Evolutionary conservation across 2,329 filamentous ascomycete genomes (phyloP).

Genomic region (Cercospora sp.): DNA sequence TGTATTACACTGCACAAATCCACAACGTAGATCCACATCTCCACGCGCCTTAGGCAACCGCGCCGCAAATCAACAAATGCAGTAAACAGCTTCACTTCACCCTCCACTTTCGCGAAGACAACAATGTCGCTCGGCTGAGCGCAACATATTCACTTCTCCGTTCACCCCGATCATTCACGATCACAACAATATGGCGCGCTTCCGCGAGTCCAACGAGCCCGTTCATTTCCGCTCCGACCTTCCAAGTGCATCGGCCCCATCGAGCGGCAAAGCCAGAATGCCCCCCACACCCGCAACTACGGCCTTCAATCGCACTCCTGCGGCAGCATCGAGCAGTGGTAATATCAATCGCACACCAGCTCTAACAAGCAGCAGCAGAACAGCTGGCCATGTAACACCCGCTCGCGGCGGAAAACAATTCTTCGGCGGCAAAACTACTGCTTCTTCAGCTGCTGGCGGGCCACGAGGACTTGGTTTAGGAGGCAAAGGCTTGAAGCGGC

Average conservation of each 20-base stretch:
- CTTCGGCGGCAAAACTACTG: constrained; percentile 16
- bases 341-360: not conserved
- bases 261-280: constrained; percentile 2
- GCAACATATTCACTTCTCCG: not conserved
- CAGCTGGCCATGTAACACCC: not conserved
- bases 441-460: not conserved
- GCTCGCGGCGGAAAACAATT: not conserved
- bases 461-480: constrained; percentile 8
- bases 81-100: not conserved
- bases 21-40: not conserved
- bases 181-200: constrained; percentile 1
- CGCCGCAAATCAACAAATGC: not conserved
- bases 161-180: not conserved
- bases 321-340: not conserved
- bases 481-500: constrained; percentile 29
- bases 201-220: not conserved
- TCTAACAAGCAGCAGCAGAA: not conserved
- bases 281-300: not conserved
- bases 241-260: not conserved
- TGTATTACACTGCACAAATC: not conserved
- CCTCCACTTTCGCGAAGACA: not conserved
- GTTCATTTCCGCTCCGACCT: not conserved
- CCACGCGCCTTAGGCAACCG: not conserved
- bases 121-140: not conserved
- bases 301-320: not conserved